Percentiles rank a stretch among this genome's conserved stretches.
Evolutionary conservation across 2,329 filamentous ascomycete species (phyloP).

Genomic region (Teratosphaeria zuluensis): DNA sequence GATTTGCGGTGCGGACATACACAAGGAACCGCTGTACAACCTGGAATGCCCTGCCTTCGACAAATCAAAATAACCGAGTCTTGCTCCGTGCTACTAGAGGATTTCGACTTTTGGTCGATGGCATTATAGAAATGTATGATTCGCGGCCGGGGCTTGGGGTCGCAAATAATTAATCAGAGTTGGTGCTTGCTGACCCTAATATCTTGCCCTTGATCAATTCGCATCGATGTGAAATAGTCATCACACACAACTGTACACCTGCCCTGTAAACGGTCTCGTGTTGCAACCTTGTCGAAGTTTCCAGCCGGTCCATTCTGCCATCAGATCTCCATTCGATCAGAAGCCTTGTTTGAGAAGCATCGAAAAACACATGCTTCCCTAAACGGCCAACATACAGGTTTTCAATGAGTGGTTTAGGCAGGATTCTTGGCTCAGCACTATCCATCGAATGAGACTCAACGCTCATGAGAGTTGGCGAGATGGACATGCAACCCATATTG

Average conservation of each 20-base stretch:
- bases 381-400: no score
- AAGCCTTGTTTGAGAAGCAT: no score
- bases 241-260: background rate
- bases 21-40: conserved; percentile 50
- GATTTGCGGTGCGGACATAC: conserved; percentile 48
- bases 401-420: no score
- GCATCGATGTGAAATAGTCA: background rate
- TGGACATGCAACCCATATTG: no score
- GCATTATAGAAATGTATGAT: background rate
- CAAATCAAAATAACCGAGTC: background rate
- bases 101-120: background rate
- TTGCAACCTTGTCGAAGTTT: background rate
- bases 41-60: conserved; percentile 43
- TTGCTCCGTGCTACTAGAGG: background rate
- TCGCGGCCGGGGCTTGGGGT: background rate
- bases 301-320: background rate
- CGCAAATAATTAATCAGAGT: background rate
- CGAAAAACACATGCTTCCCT: no score
- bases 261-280: background rate
- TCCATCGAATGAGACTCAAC: no score
- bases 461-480: no score
- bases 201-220: background rate
- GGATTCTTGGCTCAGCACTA: no score
- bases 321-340: no score
- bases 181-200: background rate